Conservation (phyloP, 2,329 filamentous ascomycete species). For the Claviceps lovelessii region DNA sequence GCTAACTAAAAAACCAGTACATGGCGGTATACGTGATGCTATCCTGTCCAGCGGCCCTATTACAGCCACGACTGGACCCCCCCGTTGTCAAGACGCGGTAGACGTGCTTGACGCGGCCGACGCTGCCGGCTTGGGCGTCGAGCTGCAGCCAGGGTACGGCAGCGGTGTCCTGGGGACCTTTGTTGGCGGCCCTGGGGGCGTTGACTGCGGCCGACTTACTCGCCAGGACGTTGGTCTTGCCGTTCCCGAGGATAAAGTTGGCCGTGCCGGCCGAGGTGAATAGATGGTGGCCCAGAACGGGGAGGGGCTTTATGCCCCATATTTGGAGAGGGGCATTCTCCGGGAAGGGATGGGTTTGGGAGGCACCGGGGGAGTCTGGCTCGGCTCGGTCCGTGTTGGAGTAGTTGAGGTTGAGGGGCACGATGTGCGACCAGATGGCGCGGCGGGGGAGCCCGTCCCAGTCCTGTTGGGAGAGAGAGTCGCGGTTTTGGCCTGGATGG, state of each 20-base stretch:
- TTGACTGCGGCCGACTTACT: conserved; percentile 34
- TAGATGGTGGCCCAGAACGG: conserved; percentile 50
- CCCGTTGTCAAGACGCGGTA: conserved; percentile 44
- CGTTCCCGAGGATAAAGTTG: conserved; percentile 40
- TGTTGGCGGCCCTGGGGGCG: conserved; percentile 36
- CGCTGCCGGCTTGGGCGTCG: conserved; percentile 24
- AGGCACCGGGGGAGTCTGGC: conserved; percentile 24
- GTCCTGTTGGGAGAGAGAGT: conserved; percentile 22
- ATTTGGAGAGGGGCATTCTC: conserved; percentile 25
- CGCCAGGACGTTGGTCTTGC: conserved; percentile 24
- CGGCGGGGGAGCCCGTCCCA: conserved; percentile 27
- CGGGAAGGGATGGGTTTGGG: conserved; percentile 31
- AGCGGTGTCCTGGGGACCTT: conserved; percentile 32
- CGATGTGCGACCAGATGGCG: conserved; percentile 24
- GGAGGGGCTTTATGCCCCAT: conserved; percentile 20
- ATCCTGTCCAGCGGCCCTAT: conserved; percentile 22
- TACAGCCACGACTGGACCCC: conserved; percentile 31
- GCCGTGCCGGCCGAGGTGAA: conserved; percentile 43
- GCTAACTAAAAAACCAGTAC: conserved; percentile 38
- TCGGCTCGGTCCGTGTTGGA: conserved; percentile 13
- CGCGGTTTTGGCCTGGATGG: conserved; percentile 30
- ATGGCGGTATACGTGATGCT: conserved; percentile 42
- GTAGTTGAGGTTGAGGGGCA: conserved; percentile 34
- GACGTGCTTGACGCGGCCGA: conserved; percentile 23
- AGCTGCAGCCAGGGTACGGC: conserved; percentile 43